These are phyloP conservation scores for Podaxis carcinomalis DNA, from an alignment of 768 basidiomycete species.

Conservation along the genomic window DNA sequence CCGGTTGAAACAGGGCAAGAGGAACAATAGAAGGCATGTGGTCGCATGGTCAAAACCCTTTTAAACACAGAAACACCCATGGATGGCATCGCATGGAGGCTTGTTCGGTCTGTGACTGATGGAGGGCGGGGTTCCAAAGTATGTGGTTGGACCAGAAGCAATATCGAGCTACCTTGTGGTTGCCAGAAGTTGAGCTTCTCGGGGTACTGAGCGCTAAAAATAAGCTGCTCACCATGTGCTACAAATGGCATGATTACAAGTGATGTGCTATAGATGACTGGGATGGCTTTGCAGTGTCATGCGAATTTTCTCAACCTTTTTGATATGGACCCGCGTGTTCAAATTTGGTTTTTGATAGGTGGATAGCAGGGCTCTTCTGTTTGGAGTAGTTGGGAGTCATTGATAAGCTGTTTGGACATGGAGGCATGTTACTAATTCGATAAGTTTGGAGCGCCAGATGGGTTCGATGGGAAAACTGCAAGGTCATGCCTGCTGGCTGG, in stretches of 20 bases:
- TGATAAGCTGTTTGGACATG: not conserved
- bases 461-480: not conserved
- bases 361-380: not conserved
- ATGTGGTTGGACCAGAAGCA: not conserved
- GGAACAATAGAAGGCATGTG: not conserved
- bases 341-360: not conserved
- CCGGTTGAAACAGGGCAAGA: not conserved
- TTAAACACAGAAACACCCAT: slow-evolving; percentile 6
- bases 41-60: slow-evolving; percentile 8
- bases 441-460: not conserved
- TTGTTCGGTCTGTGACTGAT: not conserved
- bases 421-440: not conserved
- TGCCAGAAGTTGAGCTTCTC: not conserved
- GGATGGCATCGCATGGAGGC: not conserved
- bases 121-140: not conserved
- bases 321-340: not conserved
- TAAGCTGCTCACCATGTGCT: slow-evolving; percentile 8
- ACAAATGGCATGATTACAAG: slow-evolving; percentile 2
- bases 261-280: not conserved
- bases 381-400: not conserved
- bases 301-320: not conserved
- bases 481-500: no score
- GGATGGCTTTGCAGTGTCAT: not conserved
- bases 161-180: not conserved
- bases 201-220: not conserved